A percentile compares a stretch with the other conserved stretches of the same genome.
phyloP scores from a whole-genome alignment of 169 alveolate genomes.

The Cryptosporidium viatorum region DNA sequence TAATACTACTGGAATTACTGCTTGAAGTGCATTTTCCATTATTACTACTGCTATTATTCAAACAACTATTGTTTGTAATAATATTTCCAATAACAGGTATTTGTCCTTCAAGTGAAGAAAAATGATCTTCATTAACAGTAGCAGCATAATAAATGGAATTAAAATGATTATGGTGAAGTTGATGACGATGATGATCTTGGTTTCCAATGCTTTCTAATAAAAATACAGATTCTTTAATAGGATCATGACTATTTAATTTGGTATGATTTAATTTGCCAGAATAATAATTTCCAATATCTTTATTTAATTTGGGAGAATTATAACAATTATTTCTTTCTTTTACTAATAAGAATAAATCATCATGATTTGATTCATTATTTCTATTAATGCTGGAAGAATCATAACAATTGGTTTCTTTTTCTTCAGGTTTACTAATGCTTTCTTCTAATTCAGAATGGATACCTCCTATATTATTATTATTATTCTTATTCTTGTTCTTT shows the following conservation, averaged over 20 bases:
- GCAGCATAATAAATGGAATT: constrained; percentile 45
- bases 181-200: too few species aligned
- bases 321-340: neutral
- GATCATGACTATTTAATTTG: neutral
- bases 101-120: constrained; percentile 42
- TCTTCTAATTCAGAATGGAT: neutral
- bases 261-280: neutral
- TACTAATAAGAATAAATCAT: too few species aligned
- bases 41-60: neutral
- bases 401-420: constrained; percentile 9
- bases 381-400: neutral
- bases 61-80: neutral
- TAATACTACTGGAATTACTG: neutral
- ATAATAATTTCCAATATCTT: neutral
- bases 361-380: neutral
- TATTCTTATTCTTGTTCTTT: neutral
- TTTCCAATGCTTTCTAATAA: neutral
- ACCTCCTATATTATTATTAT: neutral
- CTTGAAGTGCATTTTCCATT: neutral
- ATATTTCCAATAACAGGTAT: constrained; percentile 40
- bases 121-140: constrained; percentile 23
- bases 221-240: neutral
- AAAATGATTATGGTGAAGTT: too few species aligned
- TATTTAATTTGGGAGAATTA: neutral
- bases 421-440: constrained; percentile 5